Percentiles rank a stretch among this genome's conserved stretches.
Evolutionary conservation across 1,139 yeast species (phyloP).

Genomic region (Hansenula lynferdii): DNA sequence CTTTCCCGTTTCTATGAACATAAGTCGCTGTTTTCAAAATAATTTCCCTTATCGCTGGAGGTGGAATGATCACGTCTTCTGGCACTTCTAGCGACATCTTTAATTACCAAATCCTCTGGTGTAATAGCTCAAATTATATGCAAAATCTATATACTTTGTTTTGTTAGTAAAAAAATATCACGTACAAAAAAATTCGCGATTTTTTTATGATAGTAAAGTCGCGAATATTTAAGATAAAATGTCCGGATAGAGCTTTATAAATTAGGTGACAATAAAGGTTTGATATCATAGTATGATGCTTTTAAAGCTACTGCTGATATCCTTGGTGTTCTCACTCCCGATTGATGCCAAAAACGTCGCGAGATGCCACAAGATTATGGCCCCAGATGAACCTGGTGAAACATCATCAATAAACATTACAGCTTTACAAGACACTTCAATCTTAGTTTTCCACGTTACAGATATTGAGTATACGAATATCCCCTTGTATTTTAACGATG

Average conservation of each 20-base stretch:
- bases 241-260: no score
- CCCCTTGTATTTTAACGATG: conserved; percentile 3
- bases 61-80: conserved; percentile 47
- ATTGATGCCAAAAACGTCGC: not conserved
- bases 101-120: not conserved
- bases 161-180: no score
- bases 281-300: no score
- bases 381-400: conserved; percentile 2
- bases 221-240: no score
- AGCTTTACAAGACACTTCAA: not conserved
- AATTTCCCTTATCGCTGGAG: conserved; percentile 47
- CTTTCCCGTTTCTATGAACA: conserved; percentile 61
- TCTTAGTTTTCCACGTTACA: conserved; percentile 2
- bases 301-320: not conserved
- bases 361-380: conserved; percentile 1
- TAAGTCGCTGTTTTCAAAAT: conserved; percentile 73
- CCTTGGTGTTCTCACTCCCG: not conserved
- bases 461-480: conserved; percentile 5
- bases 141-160: no score
- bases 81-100: conserved; percentile 27
- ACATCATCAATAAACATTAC: conserved; percentile 1
- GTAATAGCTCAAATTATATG: no score
- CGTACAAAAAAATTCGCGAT: not conserved
- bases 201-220: no score
- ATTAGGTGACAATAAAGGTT: no score